Evolutionary conservation across 352 stramenopile species (phyloP), one percentile per base, ranked within the genome.

Genomic region (Phytophthora capsici): DNA sequence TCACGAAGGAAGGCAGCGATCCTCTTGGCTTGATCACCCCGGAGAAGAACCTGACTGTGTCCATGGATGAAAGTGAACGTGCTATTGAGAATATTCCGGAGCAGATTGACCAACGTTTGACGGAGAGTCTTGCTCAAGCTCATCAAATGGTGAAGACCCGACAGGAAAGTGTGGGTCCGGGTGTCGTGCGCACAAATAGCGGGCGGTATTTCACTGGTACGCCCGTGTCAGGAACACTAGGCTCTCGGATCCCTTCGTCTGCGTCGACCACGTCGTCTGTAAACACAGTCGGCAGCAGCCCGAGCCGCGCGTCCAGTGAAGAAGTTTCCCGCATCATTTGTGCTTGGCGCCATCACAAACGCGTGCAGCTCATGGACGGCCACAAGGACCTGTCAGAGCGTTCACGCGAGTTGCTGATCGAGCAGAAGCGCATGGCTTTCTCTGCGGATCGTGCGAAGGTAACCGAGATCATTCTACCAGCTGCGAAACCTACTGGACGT

Each of bases 1-100:
- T 92, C 53, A 97, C 92, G 8, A 93, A 96, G n/a, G 92, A 98
- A 73, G 92, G 92, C 14, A 95, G 87, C 19, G 89, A 97, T n/a
- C 87, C 89, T 12, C 77, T 95, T 28, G 66, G 75, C 19, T 34
- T 84, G 13, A 75, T 71, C 10, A 75, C 50, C 6, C 58, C 80
- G 26, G 75, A 88, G 41, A 82, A 90, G 43, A 72, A 88, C 41
- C 58, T 94, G 26, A 94, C 86, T 3, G 86, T 96, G 9, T 93
- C 85, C 10, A 66, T 91, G 44, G 88, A 94, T 61, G 88, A 96
- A 58, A 94, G 81, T 49, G 86, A 96, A 61, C 72, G 81, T 26
- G 88, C 88, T 26, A 96, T 96, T 61, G 76, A 93, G 51, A 94
- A 94, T 54, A 96, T 96, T 32, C 88, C 88, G 0, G 88, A 96